These are phyloP conservation scores for Nannochloris sp. DNA, from an alignment of 139 green algal genomes.

Conservation along the genomic window DNA sequence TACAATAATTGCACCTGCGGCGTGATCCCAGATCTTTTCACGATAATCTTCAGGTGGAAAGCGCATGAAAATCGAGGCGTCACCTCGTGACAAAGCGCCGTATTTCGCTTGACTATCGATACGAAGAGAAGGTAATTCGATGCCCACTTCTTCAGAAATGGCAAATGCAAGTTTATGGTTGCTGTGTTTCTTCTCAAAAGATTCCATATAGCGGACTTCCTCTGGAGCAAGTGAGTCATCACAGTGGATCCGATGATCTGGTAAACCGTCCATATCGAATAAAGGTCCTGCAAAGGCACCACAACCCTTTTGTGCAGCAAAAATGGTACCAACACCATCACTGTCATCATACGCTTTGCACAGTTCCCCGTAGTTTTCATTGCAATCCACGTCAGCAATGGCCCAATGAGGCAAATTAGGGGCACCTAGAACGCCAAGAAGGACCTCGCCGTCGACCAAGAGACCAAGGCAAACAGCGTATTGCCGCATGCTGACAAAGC, in stretches of 20 bases:
- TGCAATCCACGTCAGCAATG: conserved; percentile 51
- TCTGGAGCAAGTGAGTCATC: conserved; percentile 15
- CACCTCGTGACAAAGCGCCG: conserved; percentile 60
- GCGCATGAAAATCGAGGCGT: conserved; percentile 82
- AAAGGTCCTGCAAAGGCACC: conserved; percentile 56
- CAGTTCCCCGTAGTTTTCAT: conserved; percentile 21
- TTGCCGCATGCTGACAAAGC: conserved; percentile 90
- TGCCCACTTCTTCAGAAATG: conserved; percentile 54
- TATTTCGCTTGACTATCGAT: conserved; percentile 93
- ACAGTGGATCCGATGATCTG: conserved; percentile 14
- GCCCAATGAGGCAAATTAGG: conserved; percentile 80
- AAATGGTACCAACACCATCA: conserved; percentile 60
- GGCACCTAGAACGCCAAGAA: conserved; percentile 88
- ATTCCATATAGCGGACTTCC: conserved; percentile 79
- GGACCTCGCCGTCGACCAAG: conserved; percentile 64
- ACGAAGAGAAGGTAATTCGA: conserved; percentile 52
- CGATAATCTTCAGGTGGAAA: conserved; percentile 74
- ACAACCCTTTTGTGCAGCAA: conserved; percentile 50
- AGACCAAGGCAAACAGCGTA: conserved; percentile 91
- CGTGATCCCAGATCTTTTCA: conserved; percentile 95
- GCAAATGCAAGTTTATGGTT: conserved; percentile 43
- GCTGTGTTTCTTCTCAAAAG: conserved; percentile 71
- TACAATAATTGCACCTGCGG: conserved; percentile 70
- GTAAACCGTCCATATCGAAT: conserved; percentile 19
- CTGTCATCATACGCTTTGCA: conserved; percentile 19